Evolutionary conservation across 495 filamentous ascomycete genomes (phyloP).

Genomic region (Trichocladium uniseriatum): DNA sequence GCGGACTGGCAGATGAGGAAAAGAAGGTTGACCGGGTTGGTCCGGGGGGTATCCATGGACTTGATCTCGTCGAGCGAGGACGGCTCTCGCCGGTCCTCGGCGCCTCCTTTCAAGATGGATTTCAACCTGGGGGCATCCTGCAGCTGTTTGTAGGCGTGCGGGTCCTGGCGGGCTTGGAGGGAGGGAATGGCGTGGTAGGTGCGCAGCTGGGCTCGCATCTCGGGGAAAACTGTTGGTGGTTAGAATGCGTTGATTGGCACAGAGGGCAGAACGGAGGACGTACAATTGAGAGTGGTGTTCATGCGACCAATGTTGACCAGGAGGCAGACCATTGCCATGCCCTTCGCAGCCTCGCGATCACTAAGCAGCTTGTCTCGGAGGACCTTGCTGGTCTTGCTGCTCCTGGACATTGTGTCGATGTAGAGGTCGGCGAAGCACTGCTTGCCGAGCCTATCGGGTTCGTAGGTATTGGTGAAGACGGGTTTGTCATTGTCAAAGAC

Average conservation of each 20-base stretch:
- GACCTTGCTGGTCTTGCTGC: constrained; percentile 98
- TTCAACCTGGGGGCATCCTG: constrained; percentile 95
- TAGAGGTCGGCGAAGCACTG: constrained; percentile 93
- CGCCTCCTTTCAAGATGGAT: constrained; percentile 94
- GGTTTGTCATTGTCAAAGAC: constrained; percentile 78
- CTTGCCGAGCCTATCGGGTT: constrained; percentile 55
- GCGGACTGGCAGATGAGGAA: constrained; percentile 91
- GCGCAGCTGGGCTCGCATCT: constrained; percentile 96
- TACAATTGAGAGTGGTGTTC: constrained; percentile 98
- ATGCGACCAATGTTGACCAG: constrained; percentile 95
- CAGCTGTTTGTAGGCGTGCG: constrained; percentile 93
- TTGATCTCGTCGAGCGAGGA: constrained; percentile 77
- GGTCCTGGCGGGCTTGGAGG: constrained; percentile 87
- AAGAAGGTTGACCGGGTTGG: constrained; percentile 94
- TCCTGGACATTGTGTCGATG: constrained; percentile 95
- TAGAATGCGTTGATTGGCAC: too few species aligned
- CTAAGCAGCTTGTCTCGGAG: constrained; percentile 92
- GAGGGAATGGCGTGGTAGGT: constrained; percentile 98
- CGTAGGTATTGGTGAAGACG: constrained; percentile 84
- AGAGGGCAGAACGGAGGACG: constrained; percentile 15
- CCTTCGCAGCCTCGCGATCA: constrained; percentile 82
- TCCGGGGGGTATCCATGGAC: constrained; percentile 57
- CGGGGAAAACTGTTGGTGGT: constrained; percentile 73
- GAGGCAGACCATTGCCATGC: constrained; percentile 98
- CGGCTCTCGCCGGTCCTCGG: constrained; percentile 85